A percentile compares a stretch with the other conserved stretches of the same genome.
These are phyloP conservation scores for Boletus patriciae DNA, from an alignment of 768 basidiomycete genomes.

Conservation along the genomic window DNA sequence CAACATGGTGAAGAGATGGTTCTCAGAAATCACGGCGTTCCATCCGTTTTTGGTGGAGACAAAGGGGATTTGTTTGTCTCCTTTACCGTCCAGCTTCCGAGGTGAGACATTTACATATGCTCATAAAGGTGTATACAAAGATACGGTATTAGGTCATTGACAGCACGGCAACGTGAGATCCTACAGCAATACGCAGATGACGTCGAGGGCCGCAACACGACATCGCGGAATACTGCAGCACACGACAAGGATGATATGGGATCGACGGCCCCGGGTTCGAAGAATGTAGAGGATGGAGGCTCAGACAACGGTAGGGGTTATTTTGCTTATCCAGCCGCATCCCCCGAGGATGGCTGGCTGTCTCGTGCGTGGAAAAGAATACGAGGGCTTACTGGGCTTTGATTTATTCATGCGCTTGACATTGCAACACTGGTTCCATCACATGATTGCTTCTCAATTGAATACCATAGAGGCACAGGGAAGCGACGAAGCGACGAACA, in stretches of 20 bases:
- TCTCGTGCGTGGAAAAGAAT: constrained; percentile 68
- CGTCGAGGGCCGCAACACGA: constrained; percentile 64
- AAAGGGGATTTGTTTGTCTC: constrained; percentile 87
- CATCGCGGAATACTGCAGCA: constrained; percentile 11
- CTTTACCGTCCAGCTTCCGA: constrained; percentile 85
- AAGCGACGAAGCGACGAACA: constrained; percentile 26
- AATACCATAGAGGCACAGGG: constrained; percentile 26
- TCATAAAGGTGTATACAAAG: constrained; percentile 8
- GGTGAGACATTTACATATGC: constrained; percentile 51
- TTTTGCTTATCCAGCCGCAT: constrained; percentile 58
- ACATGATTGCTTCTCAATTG: constrained; percentile 31
- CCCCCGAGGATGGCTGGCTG: constrained; percentile 61
- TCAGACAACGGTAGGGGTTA: constrained; percentile 70
- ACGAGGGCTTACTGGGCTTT: constrained; percentile 69
- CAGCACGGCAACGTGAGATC: constrained; percentile 80
- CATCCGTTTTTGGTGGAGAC: constrained; percentile 54
- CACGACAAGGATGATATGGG: constrained; percentile 20
- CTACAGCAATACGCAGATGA: constrained; percentile 91
- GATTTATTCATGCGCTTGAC: constrained; percentile 55
- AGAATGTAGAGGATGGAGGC: constrained; percentile 22
- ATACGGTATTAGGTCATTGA: constrained; percentile 61
- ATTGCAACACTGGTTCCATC: constrained; percentile 29
- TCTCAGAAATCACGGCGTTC: constrained; percentile 81
- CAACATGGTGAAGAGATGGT: constrained; percentile 98
- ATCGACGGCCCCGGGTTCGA: constrained; percentile 20